Conservation (phyloP, 768 basidiomycete genomes). For the Termitomyces sp. region DNA sequence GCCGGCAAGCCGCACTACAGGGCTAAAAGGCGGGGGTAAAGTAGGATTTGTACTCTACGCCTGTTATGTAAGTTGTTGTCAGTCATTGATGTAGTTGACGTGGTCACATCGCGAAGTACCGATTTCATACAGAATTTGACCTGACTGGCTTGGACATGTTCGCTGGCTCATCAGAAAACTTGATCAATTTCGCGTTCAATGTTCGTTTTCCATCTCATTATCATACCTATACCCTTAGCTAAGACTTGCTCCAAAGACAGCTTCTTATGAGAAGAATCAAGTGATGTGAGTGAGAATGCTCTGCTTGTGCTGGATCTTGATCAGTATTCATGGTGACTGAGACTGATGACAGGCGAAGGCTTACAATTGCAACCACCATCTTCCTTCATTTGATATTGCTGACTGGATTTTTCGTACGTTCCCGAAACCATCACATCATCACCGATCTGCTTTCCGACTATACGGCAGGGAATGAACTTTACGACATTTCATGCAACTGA, state of each 20-base stretch:
- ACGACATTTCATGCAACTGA: slow-evolving; percentile 42
- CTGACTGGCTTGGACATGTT: slow-evolving; percentile 65
- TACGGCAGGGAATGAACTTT: slow-evolving; percentile 62
- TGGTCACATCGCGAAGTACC: no score
- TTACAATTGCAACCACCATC: slow-evolving; percentile 66
- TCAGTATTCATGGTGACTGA: neutral
- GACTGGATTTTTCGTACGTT: slow-evolving; percentile 56
- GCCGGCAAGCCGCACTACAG: no score
- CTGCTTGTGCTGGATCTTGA: neutral
- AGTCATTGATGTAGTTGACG: no score
- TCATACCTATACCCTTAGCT: neutral
- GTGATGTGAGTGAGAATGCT: slow-evolving; percentile 43
- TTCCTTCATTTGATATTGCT: slow-evolving; percentile 66
- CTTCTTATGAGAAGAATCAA: slow-evolving; percentile 68
- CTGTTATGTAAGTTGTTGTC: no score
- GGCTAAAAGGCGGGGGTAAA: no score
- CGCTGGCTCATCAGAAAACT: slow-evolving; percentile 55
- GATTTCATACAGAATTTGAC: slow-evolving; percentile 63
- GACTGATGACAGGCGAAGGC: slow-evolving; percentile 35
- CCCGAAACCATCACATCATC: neutral
- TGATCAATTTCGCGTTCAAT: slow-evolving; percentile 70
- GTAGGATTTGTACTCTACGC: no score
- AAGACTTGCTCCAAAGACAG: slow-evolving; percentile 35
- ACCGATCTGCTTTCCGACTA: neutral
- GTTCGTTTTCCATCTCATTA: slow-evolving; percentile 23